phyloP scores from a whole-genome alignment of 2,329 filamentous ascomycete genomes.

The Penicillium sp. region DNA sequence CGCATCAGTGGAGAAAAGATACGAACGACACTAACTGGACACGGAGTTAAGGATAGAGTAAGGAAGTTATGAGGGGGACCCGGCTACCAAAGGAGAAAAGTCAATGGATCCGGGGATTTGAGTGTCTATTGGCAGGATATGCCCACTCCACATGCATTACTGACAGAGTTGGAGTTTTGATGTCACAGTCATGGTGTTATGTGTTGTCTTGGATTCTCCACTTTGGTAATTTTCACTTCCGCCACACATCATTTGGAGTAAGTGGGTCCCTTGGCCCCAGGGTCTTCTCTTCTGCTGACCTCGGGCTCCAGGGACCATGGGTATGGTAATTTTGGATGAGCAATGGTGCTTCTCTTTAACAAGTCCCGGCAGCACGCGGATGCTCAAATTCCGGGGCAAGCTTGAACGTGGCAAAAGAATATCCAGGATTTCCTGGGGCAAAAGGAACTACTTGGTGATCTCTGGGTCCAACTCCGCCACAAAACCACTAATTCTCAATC shows the following conservation, averaged over 20 bases:
- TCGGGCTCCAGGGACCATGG: not conserved
- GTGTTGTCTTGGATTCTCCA: not conserved
- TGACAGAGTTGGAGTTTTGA: not conserved
- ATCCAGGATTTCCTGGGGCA: not conserved
- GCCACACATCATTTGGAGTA: slow-evolving; percentile 1
- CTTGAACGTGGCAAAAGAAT: not conserved
- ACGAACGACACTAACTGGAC: slow-evolving; percentile 1
- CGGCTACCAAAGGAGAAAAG: not conserved
- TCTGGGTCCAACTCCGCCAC: not conserved
- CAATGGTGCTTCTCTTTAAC: not conserved
- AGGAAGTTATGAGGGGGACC: too few relatives aligned
- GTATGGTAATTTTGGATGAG: not conserved
- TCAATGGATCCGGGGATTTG: not conserved
- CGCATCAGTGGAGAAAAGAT: not conserved
- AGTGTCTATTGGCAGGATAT: not conserved
- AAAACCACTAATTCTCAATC: not conserved
- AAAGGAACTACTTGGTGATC: not conserved
- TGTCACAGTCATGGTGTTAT: not conserved
- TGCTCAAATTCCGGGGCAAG: not conserved
- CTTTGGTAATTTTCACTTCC: not conserved
- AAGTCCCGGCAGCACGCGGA: not conserved
- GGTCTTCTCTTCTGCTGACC: not conserved
- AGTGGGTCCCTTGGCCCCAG: slow-evolving; percentile 7
- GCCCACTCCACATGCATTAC: not conserved
- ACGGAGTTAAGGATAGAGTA: slow-evolving; percentile 8